Evolutionary conservation across 1,284 basidiomycete genomes (phyloP).

Genomic region (Hemileia vastatrix): DNA sequence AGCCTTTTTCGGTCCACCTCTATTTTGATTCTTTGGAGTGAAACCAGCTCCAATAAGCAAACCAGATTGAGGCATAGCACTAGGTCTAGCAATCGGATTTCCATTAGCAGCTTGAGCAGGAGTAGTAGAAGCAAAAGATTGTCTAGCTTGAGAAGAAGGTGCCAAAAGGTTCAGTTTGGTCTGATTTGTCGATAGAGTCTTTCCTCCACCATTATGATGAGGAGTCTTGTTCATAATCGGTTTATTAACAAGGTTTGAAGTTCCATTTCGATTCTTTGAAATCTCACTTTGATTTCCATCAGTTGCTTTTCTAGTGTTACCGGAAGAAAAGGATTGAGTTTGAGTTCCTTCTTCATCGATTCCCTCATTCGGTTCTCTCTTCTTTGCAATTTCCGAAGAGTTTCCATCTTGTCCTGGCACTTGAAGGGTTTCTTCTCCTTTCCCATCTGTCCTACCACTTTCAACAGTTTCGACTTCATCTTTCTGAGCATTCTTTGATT

Average conservation of each 20-base stretch:
- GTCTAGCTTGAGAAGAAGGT: slow-evolving; percentile 7
- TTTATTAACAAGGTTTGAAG: neutral
- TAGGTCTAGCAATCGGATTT: slow-evolving; percentile 27
- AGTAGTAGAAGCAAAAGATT: slow-evolving; percentile 24
- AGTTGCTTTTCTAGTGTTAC: neutral
- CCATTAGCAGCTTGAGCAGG: slow-evolving; percentile 1
- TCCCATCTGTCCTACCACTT: too few relatives aligned
- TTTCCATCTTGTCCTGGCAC: neutral
- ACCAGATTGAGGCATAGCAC: slow-evolving; percentile 38
- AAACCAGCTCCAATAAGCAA: slow-evolving; percentile 41
- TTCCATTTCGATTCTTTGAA: neutral
- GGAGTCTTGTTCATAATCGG: neutral
- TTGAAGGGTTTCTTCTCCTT: too few relatives aligned
- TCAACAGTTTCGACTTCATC: neutral
- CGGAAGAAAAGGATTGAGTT: neutral
- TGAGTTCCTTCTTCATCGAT: neutral
- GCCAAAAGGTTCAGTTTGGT: slow-evolving; percentile 3
- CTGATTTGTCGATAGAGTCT: neutral
- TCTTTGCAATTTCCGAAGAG: neutral
- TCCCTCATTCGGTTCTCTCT: neutral
- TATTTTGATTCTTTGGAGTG: slow-evolving; percentile 26
- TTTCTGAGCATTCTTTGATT: neutral
- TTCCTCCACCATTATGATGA: neutral
- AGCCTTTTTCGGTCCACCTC: slow-evolving; percentile 31
- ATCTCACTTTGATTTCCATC: neutral